Evolutionary conservation across 1,139 yeast genomes (phyloP).

Genomic region (Citeromyces hawaiiensis): DNA sequence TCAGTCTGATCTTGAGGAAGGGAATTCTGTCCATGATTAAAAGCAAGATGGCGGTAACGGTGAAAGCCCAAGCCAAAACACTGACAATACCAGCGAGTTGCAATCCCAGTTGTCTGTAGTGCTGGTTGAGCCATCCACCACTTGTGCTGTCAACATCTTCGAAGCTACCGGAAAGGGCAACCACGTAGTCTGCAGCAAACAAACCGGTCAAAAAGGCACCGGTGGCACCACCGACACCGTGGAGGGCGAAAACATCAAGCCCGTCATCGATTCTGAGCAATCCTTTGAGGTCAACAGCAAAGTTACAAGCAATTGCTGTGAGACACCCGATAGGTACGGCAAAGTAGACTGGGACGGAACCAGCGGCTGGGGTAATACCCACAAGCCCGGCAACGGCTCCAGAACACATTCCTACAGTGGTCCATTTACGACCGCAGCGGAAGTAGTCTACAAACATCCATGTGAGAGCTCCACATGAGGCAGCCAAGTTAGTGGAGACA

Average conservation of each 20-base stretch:
- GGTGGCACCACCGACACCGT: conserved; percentile 11
- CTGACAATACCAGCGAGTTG: conserved; percentile 81
- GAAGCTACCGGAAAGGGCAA: conserved; percentile 55
- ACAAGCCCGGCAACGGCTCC: conserved; percentile 93
- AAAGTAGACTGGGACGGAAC: conserved; percentile 85
- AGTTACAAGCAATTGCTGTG: conserved; percentile 67
- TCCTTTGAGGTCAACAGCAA: conserved; percentile 16
- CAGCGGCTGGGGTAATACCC: conserved; percentile 96
- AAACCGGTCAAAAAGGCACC: conserved; percentile 11
- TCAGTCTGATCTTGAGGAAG: conserved; percentile 67
- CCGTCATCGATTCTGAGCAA: conserved; percentile 15
- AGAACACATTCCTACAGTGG: conserved; percentile 85
- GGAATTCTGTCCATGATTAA: conserved; percentile 71
- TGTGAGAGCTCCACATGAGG: conserved; percentile 80
- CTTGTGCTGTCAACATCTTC: conserved; percentile 20
- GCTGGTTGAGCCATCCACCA: conserved; percentile 94
- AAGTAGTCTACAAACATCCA: conserved; percentile 90
- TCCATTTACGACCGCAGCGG: conserved; percentile 86
- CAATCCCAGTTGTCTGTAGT: conserved; percentile 82
- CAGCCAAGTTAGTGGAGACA: conserved; percentile 87
- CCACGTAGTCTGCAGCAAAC: conserved; percentile 77
- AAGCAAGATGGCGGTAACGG: conserved; percentile 59
- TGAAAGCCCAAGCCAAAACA: conserved; percentile 70
- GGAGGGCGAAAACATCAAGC: conserved; percentile 12
- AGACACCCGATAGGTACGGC: conserved; percentile 74